Evolutionary conservation across 164 flowering plant species (phyloP).

Genomic region (Dillenia turbinata): DNA sequence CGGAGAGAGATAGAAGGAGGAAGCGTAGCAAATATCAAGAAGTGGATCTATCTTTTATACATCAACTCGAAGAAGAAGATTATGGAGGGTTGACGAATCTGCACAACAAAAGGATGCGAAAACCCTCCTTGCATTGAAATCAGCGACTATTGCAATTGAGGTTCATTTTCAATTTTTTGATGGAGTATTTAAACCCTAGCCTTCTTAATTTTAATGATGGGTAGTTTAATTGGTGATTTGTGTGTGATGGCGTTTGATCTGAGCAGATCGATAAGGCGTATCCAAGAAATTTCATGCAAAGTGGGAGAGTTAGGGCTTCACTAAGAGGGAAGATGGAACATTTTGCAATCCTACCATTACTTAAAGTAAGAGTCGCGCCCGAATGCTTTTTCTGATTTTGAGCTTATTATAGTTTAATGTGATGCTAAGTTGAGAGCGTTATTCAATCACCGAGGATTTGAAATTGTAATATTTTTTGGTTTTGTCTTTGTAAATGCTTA

Average conservation of each 20-base stretch:
- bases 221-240: not conserved
- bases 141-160: slow-evolving; percentile 80
- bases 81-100: slow-evolving; percentile 78
- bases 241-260: not conserved
- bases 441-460: no score
- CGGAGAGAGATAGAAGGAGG: slow-evolving; percentile 37
- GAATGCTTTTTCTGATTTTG: not conserved
- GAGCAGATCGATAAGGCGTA: slow-evolving; percentile 83
- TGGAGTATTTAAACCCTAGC: not conserved
- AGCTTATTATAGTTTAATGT: not conserved
- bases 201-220: not conserved
- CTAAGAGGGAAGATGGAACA: slow-evolving; percentile 77
- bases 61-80: slow-evolving; percentile 89
- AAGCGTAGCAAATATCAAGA: slow-evolving; percentile 46
- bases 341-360: slow-evolving; percentile 61
- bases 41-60: slow-evolving; percentile 82
- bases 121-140: slow-evolving; percentile 82
- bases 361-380: slow-evolving; percentile 50
- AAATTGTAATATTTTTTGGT: not conserved
- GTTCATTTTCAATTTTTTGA: slow-evolving; percentile 18
- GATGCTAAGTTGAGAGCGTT: not conserved
- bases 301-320: slow-evolving; percentile 83
- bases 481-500: not conserved
- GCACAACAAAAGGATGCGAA: slow-evolving; percentile 67
- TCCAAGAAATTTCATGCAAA: slow-evolving; percentile 91